Evolutionary conservation across 1,284 basidiomycete species (phyloP).

Genomic region (Pascua guehoae): DNA sequence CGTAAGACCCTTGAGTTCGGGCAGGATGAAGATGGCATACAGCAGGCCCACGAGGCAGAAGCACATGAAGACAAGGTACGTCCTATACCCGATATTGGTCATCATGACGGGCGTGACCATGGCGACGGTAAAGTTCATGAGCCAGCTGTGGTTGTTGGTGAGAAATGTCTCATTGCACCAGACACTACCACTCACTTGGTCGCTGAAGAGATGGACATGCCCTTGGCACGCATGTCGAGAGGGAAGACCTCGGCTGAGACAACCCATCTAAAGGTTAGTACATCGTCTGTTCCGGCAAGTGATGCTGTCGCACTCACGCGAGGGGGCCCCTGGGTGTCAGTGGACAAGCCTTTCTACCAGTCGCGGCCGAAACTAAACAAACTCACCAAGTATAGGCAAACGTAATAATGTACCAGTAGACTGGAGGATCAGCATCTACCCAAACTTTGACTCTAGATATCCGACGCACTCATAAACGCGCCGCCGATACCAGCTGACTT

Average conservation of each 20-base stretch:
- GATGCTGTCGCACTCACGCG: neutral
- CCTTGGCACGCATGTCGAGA: slow-evolving; percentile 47
- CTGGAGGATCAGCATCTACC: neutral
- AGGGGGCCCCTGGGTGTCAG: slow-evolving; percentile 2
- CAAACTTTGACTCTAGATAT: too few relatives aligned
- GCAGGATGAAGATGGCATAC: slow-evolving; percentile 39
- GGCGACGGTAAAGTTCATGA: slow-evolving; percentile 48
- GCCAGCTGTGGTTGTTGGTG: neutral
- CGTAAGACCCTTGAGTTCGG: slow-evolving; percentile 39
- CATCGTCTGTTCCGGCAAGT: too few relatives aligned
- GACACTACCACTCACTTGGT: slow-evolving; percentile 27
- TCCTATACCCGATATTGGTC: slow-evolving; percentile 39
- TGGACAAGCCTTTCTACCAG: slow-evolving; percentile 29
- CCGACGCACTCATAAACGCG: slow-evolving; percentile 10
- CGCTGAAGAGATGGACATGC: slow-evolving; percentile 42
- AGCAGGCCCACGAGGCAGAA: slow-evolving; percentile 45
- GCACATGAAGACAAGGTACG: slow-evolving; percentile 47
- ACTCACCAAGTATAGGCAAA: slow-evolving; percentile 43
- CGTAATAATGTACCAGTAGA: slow-evolving; percentile 42
- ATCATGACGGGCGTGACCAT: slow-evolving; percentile 35
- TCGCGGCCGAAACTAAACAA: too few relatives aligned
- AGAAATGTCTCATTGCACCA: neutral
- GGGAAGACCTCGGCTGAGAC: slow-evolving; percentile 48
- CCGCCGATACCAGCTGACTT: slow-evolving; percentile 18
- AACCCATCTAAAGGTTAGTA: slow-evolving; percentile 26